A percentile compares a stretch with the other conserved stretches of the same genome.
Conservation (phyloP, 257 asterid genomes). For the Jasminum sambac region DNA sequence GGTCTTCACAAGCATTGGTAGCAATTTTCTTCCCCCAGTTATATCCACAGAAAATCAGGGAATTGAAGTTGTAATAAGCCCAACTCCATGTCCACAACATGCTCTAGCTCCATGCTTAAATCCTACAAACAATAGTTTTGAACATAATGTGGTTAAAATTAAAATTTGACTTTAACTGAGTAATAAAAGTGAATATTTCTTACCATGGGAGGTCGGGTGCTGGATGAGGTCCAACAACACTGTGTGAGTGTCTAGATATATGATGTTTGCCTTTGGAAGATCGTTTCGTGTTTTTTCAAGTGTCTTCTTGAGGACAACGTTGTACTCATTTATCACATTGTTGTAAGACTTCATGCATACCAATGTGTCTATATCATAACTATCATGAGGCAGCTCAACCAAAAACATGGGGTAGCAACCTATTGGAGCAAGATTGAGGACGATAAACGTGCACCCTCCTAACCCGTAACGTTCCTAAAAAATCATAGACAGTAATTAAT, state of each 20-base stretch:
- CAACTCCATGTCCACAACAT: conserved; percentile 77
- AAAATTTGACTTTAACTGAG: too few relatives aligned
- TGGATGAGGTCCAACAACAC: conserved; percentile 57
- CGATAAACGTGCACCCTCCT: conserved; percentile 58
- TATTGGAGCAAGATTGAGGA: conserved; percentile 69
- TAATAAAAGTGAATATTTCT: background rate
- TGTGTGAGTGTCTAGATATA: conserved; percentile 49
- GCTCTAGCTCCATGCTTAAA: conserved; percentile 57
- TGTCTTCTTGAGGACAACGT: conserved; percentile 40
- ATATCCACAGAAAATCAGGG: conserved; percentile 46
- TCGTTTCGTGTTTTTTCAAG: conserved; percentile 38
- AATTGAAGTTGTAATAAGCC: conserved; percentile 47
- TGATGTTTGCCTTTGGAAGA: conserved; percentile 41
- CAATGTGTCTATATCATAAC: conserved; percentile 47
- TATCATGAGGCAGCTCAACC: conserved; percentile 45
- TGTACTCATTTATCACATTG: conserved; percentile 51
- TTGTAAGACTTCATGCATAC: conserved; percentile 67
- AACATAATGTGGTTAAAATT: too few relatives aligned
- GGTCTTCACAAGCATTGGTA: conserved; percentile 60
- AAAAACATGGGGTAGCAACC: conserved; percentile 61
- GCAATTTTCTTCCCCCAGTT: conserved; percentile 34
- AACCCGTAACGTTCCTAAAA: conserved; percentile 49
- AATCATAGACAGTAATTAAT: background rate
- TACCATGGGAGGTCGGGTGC: conserved; percentile 52
- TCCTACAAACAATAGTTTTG: conserved; percentile 34